Evolutionary conservation across 2,329 filamentous ascomycete genomes (phyloP), one percentile per base, ranked within the genome.

Genomic region (Colletotrichum costaricense): DNA sequence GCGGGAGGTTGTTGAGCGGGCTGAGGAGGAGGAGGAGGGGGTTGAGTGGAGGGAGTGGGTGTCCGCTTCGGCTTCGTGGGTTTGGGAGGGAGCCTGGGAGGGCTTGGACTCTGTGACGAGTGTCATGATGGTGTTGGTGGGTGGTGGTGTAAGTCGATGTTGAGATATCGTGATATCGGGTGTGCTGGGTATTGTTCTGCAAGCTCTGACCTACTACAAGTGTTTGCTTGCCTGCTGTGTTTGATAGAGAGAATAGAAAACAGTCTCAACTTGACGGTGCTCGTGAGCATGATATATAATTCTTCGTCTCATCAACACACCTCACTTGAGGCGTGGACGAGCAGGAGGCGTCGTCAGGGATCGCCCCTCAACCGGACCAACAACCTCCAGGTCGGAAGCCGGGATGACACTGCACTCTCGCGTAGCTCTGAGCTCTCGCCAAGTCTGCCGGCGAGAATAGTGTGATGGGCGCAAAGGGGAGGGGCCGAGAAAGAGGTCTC

Each of bases 1-100:
- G 67, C 62, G 67, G 19, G 67, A 38, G 67, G 65, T 28, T 16
- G 67, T 28, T 2, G 59, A 42, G n/a, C 54, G 67, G 33, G 46
- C 35, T 1, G 60, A 46, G 24, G 70, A 59, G 9, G 59, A 30
- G 12, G 67, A 49, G 9, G 67, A 64, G 3, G 60, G 24, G n/a
- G 67, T 55, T 26, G 55, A 65, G 33, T 46, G 24, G 52, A 49
- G 28, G 64, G 64, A 33, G 7, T 52, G 64, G 12, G 64, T 30
- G 24, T 58, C 55, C 8, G 55, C 19, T 22, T 67, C 64, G 14
- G 24, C 38, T 9, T 33, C 19, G 54, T 16, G 16, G 35, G 35
- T 19, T 49, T 57, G 26, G 24, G 54, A 12, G 19, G 42, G 54
- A 33, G 54, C 33, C 24, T 28, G 42, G 42, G 42, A n/a, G 7